Percentiles rank a stretch among this genome's conserved stretches.
Conservation (phyloP, 1,139 yeast genomes). For the Kodamaea derodonti region DNA sequence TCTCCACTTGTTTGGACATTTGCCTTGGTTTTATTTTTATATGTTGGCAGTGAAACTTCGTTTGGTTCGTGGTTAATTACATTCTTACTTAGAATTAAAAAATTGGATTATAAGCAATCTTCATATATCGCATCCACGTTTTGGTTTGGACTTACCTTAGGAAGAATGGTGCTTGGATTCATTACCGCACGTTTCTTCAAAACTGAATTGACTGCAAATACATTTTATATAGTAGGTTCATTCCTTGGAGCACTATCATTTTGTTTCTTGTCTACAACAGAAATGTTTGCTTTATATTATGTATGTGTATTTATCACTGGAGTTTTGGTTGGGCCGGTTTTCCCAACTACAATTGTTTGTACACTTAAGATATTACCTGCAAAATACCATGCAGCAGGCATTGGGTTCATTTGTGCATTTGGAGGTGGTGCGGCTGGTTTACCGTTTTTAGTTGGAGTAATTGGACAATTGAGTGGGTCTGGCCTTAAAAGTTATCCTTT, state of each 20-base stretch:
- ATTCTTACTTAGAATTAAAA: conserved; percentile 49
- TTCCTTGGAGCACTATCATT: conserved; percentile 30
- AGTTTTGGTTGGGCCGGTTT: conserved; percentile 72
- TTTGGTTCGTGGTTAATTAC: conserved; percentile 69
- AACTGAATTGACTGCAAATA: conserved; percentile 46
- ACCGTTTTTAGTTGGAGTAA: conserved; percentile 58
- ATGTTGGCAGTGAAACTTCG: conserved; percentile 67
- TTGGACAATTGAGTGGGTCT: conserved; percentile 34
- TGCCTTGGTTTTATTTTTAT: conserved; percentile 50
- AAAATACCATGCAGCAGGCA: conserved; percentile 59
- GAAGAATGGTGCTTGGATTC: conserved; percentile 58
- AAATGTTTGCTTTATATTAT: conserved; percentile 22
- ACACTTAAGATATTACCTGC: conserved; percentile 61
- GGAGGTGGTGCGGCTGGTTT: conserved; percentile 77
- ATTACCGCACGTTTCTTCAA: conserved; percentile 49
- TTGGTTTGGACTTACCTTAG: conserved; percentile 64
- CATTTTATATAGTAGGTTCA: conserved; percentile 32
- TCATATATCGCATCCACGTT: conserved; percentile 61
- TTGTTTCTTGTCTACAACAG: conserved; percentile 22
- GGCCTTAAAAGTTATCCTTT: conserved; percentile 35
- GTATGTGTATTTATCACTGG: conserved; percentile 55
- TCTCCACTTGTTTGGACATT: conserved; percentile 46
- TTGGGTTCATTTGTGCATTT: conserved; percentile 73
- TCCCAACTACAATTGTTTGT: conserved; percentile 70
- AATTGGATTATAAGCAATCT: conserved; percentile 40